Percentiles rank a stretch among this genome's conserved stretches.
Evolutionary conservation across 1,284 basidiomycete genomes (phyloP).

Genomic region (Cryptococcus sp.): DNA sequence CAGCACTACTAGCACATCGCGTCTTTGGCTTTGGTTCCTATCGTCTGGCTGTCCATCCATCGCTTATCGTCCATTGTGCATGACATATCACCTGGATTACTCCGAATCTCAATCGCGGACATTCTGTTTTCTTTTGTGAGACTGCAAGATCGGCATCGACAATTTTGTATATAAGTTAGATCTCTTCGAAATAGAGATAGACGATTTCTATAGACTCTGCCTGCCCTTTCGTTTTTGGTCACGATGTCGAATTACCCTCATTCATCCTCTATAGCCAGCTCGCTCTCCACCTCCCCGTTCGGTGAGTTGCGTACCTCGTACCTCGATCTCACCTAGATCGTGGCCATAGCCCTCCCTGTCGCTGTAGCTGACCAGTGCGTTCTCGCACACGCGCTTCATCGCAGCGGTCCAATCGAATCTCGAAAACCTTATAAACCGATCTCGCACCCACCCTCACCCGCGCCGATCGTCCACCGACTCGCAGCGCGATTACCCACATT

Average conservation of each 20-base stretch:
- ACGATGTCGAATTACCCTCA: conserved; percentile 50
- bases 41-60: no score
- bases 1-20: no score
- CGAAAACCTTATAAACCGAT: conserved; percentile 48
- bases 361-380: not conserved
- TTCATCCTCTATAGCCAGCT: conserved; percentile 37
- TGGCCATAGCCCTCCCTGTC: not conserved
- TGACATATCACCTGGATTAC: no score
- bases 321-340: not conserved
- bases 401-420: conserved; percentile 50
- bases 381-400: not conserved
- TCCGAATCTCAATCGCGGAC: no score
- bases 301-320: conserved; percentile 27
- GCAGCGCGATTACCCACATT: conserved; percentile 13
- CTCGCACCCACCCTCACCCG: conserved; percentile 34
- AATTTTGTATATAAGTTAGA: no score
- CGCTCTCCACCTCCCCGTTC: conserved; percentile 48
- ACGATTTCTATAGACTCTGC: no score
- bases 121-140: no score
- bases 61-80: no score
- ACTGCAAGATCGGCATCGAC: no score
- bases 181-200: no score
- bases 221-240: not conserved
- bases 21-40: no score
- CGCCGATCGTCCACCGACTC: conserved; percentile 21